A percentile compares a stretch with the other conserved stretches of the same genome.
Conservation (phyloP, 2,329 filamentous ascomycete genomes). For the Phialophora chinensis region DNA sequence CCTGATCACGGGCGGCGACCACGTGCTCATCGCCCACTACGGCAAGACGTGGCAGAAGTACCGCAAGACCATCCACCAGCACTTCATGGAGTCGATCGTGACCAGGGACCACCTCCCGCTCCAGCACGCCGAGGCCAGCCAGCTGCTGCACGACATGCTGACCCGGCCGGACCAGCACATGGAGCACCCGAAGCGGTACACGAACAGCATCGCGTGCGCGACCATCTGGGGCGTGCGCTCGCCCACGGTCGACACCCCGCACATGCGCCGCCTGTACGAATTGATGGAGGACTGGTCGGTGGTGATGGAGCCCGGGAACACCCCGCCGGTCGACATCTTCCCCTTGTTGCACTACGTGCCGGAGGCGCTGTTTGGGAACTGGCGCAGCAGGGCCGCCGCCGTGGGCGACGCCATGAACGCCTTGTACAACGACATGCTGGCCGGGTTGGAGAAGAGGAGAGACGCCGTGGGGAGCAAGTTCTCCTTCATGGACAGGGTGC, state of each 20-base stretch:
- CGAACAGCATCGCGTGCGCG: conserved; percentile 54
- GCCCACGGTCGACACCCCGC: conserved; percentile 41
- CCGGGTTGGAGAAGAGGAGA: conserved; percentile 46
- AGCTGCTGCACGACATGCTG: conserved; percentile 56
- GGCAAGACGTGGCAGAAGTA: conserved; percentile 53
- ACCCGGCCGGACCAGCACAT: conserved; percentile 52
- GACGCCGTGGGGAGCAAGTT: conserved; percentile 37
- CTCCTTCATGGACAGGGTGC: conserved; percentile 50
- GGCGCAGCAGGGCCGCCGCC: conserved; percentile 45
- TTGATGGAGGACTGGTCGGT: conserved; percentile 54
- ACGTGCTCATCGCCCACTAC: conserved; percentile 57
- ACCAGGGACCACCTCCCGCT: conserved; percentile 50
- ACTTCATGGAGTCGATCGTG: conserved; percentile 53
- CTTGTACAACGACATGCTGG: conserved; percentile 48
- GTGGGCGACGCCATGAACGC: conserved; percentile 51
- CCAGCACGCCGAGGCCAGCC: conserved; percentile 56
- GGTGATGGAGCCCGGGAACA: conserved; percentile 56
- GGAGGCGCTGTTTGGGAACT: conserved; percentile 50
- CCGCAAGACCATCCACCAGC: conserved; percentile 55
- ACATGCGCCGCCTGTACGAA: conserved; percentile 50
- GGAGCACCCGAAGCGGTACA: conserved; percentile 56
- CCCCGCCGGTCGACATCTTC: conserved; percentile 58
- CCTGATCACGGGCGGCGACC: conserved; percentile 55
- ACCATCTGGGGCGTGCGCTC: conserved; percentile 49
- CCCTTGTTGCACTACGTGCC: conserved; percentile 54